Percentiles rank a stretch among this genome's conserved stretches.
Evolutionary conservation across 1,284 basidiomycete species (phyloP).

Genomic region (Cryptococcus neoformans): DNA sequence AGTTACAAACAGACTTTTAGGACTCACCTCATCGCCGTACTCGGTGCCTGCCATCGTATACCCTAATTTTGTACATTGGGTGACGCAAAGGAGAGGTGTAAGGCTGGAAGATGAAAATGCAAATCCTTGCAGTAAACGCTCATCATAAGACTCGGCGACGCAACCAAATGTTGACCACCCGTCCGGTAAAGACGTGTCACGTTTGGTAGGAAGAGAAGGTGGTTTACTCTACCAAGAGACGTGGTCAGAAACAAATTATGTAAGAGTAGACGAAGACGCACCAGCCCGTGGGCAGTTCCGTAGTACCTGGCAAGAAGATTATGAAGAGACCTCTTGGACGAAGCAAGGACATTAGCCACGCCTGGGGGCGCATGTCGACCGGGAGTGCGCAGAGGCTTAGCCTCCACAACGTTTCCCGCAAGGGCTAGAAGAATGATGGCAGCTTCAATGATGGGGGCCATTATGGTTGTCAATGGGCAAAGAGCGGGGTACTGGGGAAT

Average conservation of each 20-base stretch:
- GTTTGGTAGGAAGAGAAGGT: conserved; percentile 29
- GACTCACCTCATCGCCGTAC: conserved; percentile 38
- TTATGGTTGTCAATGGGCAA: neutral
- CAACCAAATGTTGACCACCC: conserved; percentile 47
- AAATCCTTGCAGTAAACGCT: conserved; percentile 40
- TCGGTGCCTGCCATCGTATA: conserved; percentile 44
- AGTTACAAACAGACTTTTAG: neutral
- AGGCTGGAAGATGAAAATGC: conserved; percentile 27
- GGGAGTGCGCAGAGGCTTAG: conserved; percentile 26
- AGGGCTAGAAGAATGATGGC: conserved; percentile 15
- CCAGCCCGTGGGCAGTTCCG: conserved; percentile 33
- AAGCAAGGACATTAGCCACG: conserved; percentile 29
- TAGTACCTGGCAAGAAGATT: conserved; percentile 30
- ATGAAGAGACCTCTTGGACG: conserved; percentile 26
- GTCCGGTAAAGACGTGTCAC: conserved; percentile 28
- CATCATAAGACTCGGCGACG: conserved; percentile 37
- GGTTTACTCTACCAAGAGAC: conserved; percentile 24
- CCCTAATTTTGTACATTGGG: conserved; percentile 34
- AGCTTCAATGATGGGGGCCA: neutral
- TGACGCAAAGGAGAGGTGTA: conserved; percentile 36
- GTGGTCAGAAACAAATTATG: neutral
- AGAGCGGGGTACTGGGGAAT: too few relatives aligned
- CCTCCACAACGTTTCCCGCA: conserved; percentile 26
- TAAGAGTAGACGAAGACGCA: conserved; percentile 13
- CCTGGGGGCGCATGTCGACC: conserved; percentile 43